Evolutionary conservation across 169 alveolate species (phyloP).

Genomic region (Sarcocystis neurona): DNA sequence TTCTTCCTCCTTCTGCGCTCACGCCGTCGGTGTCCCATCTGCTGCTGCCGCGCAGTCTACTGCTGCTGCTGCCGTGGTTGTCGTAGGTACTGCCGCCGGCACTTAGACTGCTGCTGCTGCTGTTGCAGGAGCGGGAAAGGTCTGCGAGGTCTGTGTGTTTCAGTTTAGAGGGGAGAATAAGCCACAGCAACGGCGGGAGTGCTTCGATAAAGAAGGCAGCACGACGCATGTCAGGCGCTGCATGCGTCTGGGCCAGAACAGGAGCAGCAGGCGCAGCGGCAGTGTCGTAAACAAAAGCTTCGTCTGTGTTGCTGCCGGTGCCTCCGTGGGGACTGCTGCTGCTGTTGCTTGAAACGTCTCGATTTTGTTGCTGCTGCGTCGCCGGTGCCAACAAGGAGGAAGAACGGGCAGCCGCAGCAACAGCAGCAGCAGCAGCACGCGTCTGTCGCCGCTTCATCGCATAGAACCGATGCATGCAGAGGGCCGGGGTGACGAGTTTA

Average conservation of each 20-base stretch:
- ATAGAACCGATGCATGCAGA: neutral
- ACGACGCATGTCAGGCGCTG: neutral
- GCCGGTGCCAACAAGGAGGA: neutral
- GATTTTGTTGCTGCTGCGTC: too few relatives aligned
- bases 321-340: neutral
- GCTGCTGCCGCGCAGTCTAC: too few relatives aligned
- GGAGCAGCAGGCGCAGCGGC: neutral
- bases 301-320: neutral
- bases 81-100: too few relatives aligned
- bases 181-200: too few relatives aligned
- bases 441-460: neutral
- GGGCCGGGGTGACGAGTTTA: neutral
- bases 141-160: too few relatives aligned
- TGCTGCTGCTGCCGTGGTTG: too few relatives aligned
- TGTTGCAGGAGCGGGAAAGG: too few relatives aligned
- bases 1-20: too few relatives aligned
- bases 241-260: neutral
- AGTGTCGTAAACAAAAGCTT: neutral
- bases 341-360: neutral
- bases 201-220: too few relatives aligned
- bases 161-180: too few relatives aligned
- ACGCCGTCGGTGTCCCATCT: too few relatives aligned
- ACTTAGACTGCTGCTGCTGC: too few relatives aligned
- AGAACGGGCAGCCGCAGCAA: neutral
- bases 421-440: neutral